Evolutionary conservation across 768 basidiomycete genomes (phyloP), one percentile per base, ranked within the genome.

Genomic region (Pholiota conissans): DNA sequence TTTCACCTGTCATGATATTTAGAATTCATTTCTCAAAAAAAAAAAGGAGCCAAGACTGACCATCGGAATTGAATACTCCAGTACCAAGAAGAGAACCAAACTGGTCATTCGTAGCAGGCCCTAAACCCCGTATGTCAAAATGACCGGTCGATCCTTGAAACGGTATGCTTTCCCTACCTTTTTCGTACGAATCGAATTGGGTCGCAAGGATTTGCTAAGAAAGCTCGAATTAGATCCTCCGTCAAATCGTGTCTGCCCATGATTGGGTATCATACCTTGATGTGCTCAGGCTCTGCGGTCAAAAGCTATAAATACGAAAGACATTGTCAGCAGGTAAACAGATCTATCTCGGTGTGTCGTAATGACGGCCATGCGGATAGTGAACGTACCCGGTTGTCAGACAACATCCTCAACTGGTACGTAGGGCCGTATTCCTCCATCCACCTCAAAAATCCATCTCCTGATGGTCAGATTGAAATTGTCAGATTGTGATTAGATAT

Each of bases 11-110:
- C 6, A 29, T 32, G 22, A 54, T 14, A 27, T 9, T 18, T 18
- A 29, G 28, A 27, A 56, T 8, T 56, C 29, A 16, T 34, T 29
- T 39, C 8, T 28, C 13, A 13, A 52, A 49, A 2, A 29, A 3
- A 16, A 20, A 18, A 52, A 20, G 5, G 11, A n/a, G 16, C 6
- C 22, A 20, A 9, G 20, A 45, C 69, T 11, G 62, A 79, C 82
- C 84, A 69, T 85, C 82, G 2, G 81, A 78, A 61, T 83, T 83
- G 71, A 86, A 86, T 0, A 86, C 79, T 0, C 85, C 85, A 2
- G 76, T 74, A 0, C 84, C 85, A 7, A 85, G 73, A 13, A 82
- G 65, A 3, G 74, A 69, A 22, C 63, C 45, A 35, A 78, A 55
- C 55, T 71, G 68, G 3, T 46, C 55, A 30, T 59, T 65, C 27